phyloP scores from a whole-genome alignment of 306 rosid genomes.

The Adenanthera pavonina region DNA sequence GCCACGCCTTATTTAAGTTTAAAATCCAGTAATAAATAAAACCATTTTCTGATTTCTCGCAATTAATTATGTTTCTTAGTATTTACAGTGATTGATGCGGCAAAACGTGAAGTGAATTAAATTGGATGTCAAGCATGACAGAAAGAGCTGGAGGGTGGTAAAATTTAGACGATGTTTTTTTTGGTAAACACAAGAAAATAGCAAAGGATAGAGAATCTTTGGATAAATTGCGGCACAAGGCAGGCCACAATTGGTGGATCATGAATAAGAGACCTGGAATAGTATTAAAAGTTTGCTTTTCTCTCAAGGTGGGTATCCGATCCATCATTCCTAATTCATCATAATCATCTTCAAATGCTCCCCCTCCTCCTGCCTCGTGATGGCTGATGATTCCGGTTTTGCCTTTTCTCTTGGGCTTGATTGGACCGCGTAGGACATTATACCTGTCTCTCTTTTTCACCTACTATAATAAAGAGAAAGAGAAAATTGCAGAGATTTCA shows the following conservation, averaged over 20 bases:
- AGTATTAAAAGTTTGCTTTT: not conserved
- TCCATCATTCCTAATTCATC: no score
- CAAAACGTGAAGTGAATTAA: not conserved
- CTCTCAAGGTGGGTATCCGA: not conserved
- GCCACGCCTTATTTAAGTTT: not conserved
- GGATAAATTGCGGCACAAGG: slow-evolving; percentile 38
- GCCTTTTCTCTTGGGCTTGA: not conserved
- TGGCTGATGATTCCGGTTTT: not conserved
- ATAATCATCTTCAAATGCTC: not conserved
- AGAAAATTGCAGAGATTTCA: no score
- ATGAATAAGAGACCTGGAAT: not conserved
- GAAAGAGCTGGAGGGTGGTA: not conserved
- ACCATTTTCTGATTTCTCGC: not conserved
- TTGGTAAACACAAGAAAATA: not conserved
- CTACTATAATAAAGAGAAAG: not conserved
- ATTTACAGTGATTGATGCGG: not conserved
- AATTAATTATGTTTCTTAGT: not conserved
- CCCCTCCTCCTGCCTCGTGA: not conserved
- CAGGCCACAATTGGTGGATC: slow-evolving; percentile 40
- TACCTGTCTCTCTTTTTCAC: not conserved
- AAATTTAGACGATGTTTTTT: not conserved
- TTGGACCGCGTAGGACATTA: not conserved
- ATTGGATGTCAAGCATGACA: not conserved
- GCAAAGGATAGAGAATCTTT: not conserved
- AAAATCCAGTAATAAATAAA: not conserved